Base-by-base conservation (phyloP, 2,329 filamentous ascomycete species). In the Phoma sp. region DNA sequence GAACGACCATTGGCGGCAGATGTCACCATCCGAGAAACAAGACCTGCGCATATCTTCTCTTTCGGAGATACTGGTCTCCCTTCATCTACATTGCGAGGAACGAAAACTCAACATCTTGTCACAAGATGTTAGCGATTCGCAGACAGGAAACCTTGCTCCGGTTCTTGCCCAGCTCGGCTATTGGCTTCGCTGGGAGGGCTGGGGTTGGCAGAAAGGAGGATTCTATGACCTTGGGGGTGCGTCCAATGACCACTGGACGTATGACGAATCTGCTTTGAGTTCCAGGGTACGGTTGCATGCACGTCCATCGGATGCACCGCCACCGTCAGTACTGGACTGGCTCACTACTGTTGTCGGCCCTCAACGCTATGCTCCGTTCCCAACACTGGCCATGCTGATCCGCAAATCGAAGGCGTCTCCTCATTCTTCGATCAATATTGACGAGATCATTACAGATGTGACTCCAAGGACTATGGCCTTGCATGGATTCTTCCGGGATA, bases 31-130 rank as follows among this genome's bases (percentile, higher is more conserved):
- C 4, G 67, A 68, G 21, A 69, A 69, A 43, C 67, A 72, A 53
- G 73, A 74, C 32, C 52, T 74, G 15, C 68, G 72, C 14, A 81
- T 67, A 76, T 86, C 48, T 81, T 89, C 28, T 78, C 88, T 69
- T 84, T 90, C 66, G 81, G 90, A 45, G 21, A 83, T 93, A 30
- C 79, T 96, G 60, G 79, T 87, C 32, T 89, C 85, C 1, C 79
- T 99, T 11, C 95, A 99, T 76, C 80, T 98, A 3, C 79, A 96
- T n/a, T 83, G 90, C 0, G 93, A 99, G 72, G 95, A 99, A 71
- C 83, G 90, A 58, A 98, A 96, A 69, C 83, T 99, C 1, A 86
- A 91, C 56, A 83, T 87, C 3, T 76, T 80, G 48, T 79, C 80
- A 37, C 75, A 77, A n/a, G 80, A 83, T 57, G 71, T 76, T n/a